Evolutionary conservation across 768 basidiomycete genomes (phyloP).

Genomic region (button mushroom (Agaricus bisporus)): DNA sequence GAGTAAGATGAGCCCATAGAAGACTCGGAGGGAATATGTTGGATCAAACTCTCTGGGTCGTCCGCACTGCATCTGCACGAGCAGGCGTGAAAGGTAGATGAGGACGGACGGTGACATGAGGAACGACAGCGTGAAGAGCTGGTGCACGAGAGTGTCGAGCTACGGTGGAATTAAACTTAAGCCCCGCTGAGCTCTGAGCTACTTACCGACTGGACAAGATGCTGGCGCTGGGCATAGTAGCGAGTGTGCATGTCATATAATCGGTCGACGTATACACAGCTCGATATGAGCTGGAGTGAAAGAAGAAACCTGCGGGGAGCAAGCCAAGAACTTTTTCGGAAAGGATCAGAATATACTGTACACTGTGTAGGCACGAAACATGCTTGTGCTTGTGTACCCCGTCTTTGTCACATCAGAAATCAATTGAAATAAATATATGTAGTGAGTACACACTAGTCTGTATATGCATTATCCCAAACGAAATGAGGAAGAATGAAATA

Average conservation of each 20-base stretch:
- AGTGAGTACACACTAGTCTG: not conserved
- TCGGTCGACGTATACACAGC: not conserved
- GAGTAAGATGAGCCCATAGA: slow-evolving; percentile 50
- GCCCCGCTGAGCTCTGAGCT: not conserved
- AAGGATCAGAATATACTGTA: too few relatives aligned
- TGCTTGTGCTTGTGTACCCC: slow-evolving; percentile 10
- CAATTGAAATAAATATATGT: not conserved
- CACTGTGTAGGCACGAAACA: not conserved
- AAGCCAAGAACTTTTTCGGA: not conserved
- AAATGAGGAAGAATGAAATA: not conserved
- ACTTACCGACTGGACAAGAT: slow-evolving; percentile 62
- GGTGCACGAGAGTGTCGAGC: slow-evolving; percentile 69
- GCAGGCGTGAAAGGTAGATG: slow-evolving; percentile 45
- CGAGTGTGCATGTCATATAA: slow-evolving; percentile 54
- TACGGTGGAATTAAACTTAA: slow-evolving; percentile 22
- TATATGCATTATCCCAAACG: not conserved
- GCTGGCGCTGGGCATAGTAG: slow-evolving; percentile 62
- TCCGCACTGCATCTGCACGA: slow-evolving; percentile 60
- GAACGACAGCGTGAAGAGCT: slow-evolving; percentile 71
- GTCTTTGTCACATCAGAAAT: slow-evolving; percentile 2
- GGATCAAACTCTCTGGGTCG: slow-evolving; percentile 64
- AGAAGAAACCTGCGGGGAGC: not conserved
- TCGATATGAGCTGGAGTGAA: not conserved
- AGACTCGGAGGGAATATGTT: slow-evolving; percentile 61
- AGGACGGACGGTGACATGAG: slow-evolving; percentile 66